Percentiles rank a stretch among this genome's conserved stretches.
Evolutionary conservation across 2,329 filamentous ascomycete species (phyloP).

Genomic region (Xylogone sp.): DNA sequence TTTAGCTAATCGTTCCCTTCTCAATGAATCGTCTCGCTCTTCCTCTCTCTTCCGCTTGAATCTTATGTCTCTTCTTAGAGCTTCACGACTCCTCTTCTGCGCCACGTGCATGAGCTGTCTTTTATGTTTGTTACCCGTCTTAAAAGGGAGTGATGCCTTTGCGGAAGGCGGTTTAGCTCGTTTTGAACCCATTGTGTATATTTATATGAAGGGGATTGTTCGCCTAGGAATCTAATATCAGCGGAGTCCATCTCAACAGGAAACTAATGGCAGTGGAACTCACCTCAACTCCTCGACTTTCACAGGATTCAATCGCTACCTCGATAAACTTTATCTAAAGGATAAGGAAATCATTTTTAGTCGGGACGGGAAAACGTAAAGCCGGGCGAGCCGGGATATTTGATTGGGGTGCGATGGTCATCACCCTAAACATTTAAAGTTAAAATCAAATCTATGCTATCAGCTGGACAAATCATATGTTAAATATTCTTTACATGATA

Average conservation of each 20-base stretch:
- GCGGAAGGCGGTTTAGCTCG: constrained; percentile 37
- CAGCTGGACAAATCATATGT: constrained; percentile 1
- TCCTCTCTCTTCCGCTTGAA: constrained; percentile 82
- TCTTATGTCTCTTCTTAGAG: constrained; percentile 70
- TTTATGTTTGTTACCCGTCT: constrained; percentile 72
- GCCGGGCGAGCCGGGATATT: background rate
- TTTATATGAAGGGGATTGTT: constrained; percentile 5
- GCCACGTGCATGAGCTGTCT: constrained; percentile 75
- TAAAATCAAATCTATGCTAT: too few relatives aligned
- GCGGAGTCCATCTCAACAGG: too few relatives aligned
- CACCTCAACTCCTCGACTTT: too few relatives aligned
- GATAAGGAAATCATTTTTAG: constrained; percentile 10
- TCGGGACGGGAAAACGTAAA: constrained; percentile 1
- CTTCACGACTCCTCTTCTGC: constrained; percentile 73
- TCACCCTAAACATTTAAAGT: too few relatives aligned
- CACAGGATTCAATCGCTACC: too few relatives aligned
- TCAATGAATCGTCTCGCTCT: constrained; percentile 73
- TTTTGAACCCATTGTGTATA: constrained; percentile 43
- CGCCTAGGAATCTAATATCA: background rate
- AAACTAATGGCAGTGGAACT: too few relatives aligned
- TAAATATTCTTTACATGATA: constrained; percentile 1
- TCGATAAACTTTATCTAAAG: background rate
- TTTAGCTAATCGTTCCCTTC: constrained; percentile 66
- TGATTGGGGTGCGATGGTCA: too few relatives aligned
- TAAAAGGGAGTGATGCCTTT: constrained; percentile 45